Evolutionary conservation across 176 grass and related monocot species (phyloP).

Genomic region (Carex littledalei): DNA sequence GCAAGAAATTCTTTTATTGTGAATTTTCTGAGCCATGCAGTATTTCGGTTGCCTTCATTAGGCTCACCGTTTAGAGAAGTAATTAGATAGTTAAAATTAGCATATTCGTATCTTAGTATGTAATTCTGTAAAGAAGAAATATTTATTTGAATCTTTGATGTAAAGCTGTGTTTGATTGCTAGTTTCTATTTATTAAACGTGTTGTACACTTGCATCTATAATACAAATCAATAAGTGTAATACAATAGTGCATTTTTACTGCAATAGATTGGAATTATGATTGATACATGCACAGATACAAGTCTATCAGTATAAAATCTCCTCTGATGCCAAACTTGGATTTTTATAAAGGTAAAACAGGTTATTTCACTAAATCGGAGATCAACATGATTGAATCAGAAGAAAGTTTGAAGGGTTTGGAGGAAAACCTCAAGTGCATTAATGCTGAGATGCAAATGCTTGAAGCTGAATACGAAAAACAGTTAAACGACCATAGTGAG

Average conservation of each 20-base stretch:
- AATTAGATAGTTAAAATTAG: not conserved
- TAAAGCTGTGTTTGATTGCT: not conserved
- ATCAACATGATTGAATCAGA: slow-evolving; percentile 27
- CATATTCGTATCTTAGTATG: not conserved
- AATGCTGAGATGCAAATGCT: slow-evolving; percentile 39
- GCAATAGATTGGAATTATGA: not conserved
- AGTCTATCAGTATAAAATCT: not conserved
- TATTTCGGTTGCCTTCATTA: not conserved
- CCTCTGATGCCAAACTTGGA: not conserved
- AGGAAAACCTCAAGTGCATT: slow-evolving; percentile 28
- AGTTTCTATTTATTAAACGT: not conserved
- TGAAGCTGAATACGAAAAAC: slow-evolving; percentile 54
- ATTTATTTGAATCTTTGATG: not conserved
- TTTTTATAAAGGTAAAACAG: slow-evolving; percentile 12
- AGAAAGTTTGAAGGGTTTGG: slow-evolving; percentile 29
- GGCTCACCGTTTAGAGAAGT: not conserved
- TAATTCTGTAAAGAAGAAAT: not conserved
- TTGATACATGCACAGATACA: not conserved
- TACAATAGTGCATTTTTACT: not conserved
- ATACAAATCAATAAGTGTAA: not conserved
- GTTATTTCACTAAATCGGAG: not conserved
- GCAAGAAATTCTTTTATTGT: slow-evolving; percentile 12
- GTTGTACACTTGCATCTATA: not conserved
- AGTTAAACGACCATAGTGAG: slow-evolving; percentile 33
- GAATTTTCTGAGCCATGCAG: not conserved